Base-by-base conservation (phyloP, 257 asterid genomes). In the Forsythia viridissima region DNA sequence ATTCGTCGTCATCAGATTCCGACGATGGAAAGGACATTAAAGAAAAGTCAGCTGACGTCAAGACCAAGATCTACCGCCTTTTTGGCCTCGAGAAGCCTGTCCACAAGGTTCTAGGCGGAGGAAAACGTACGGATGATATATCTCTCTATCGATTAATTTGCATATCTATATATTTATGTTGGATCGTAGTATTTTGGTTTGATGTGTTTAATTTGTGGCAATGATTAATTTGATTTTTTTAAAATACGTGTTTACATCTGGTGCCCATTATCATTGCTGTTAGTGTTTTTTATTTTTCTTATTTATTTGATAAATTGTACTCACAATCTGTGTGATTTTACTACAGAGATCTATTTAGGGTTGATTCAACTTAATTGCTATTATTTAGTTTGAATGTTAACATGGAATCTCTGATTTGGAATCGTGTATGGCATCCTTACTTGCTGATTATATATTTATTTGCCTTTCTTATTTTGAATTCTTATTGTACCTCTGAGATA, bases 31-130 rank as follows among this genome's bases (percentile, higher is more conserved):
- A 69, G 70, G 88, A 87, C 76, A 76, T 85, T 72, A 84, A 88
- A 77, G 82, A 90, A 42, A 73, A 91, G 11, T 87, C 84, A 24
- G 78, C 81, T 9, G 79, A 83, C 12, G 86, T 80, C 70, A 93
- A 93, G 82, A 78, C 89, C 46, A 90, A 89, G 92, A 88, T 94
- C 92, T 94, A 94, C 82, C 97, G 98, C 51, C 82, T 92, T n/a
- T 94, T 92, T 63, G 98, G 97, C 80, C 90, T 97, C 4, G 97
- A 92, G 76, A 89, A 72, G 89, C 97, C 98, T 6, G 88, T 94
- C 39, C 97, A 92, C 86, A 86, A 85, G 88, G 91, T 91, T 79
- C 85, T 94, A 8, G 97, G 98, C 79, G 97, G 97, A 46, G 98
- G 98, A 85, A 94, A 94, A 81, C 90, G 98, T 94, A 92, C 73